These are phyloP conservation scores for Stentor coeruleus DNA, from an alignment of 73 alveolate genomes.

Conservation along the genomic window DNA sequence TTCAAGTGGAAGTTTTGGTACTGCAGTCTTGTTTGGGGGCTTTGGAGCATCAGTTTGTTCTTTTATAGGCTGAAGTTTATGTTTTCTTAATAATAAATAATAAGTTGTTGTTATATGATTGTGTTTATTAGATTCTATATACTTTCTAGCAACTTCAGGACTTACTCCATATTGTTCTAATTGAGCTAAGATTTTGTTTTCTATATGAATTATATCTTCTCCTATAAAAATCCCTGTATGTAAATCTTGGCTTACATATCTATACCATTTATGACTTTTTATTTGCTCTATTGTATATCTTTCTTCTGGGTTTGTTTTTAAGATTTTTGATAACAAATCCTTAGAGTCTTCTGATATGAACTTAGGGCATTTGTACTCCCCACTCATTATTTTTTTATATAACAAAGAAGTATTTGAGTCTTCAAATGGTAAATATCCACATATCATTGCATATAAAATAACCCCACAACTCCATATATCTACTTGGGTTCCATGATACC, in stretches of 20 bases:
- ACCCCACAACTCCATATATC: constrained; percentile 88
- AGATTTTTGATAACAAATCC: constrained; percentile 68
- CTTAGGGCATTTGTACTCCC: constrained; percentile 64
- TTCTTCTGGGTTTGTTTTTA: constrained; percentile 74
- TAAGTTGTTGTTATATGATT: constrained; percentile 88
- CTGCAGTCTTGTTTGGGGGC: background rate
- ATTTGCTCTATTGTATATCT: constrained; percentile 74
- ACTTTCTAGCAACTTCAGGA: constrained; percentile 66
- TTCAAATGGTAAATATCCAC: constrained; percentile 88
- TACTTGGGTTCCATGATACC: constrained; percentile 60
- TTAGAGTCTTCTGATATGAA: constrained; percentile 57
- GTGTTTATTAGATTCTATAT: constrained; percentile 84
- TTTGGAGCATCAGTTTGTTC: constrained; percentile 12
- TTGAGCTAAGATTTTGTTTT: constrained; percentile 59
- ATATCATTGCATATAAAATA: constrained; percentile 72
- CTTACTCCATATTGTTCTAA: constrained; percentile 64
- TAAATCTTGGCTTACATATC: constrained; percentile 54
- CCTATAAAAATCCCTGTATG: constrained; percentile 79
- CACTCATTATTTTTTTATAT: constrained; percentile 75
- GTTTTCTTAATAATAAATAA: constrained; percentile 80
- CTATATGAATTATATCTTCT: constrained; percentile 72
- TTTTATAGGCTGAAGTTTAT: background rate
- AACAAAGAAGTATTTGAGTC: constrained; percentile 75
- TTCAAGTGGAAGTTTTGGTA: constrained; percentile 17
- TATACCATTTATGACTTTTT: constrained; percentile 67